phyloP scores from a whole-genome alignment of 2,329 filamentous ascomycete species.

The Leptographium flavum region DNA sequence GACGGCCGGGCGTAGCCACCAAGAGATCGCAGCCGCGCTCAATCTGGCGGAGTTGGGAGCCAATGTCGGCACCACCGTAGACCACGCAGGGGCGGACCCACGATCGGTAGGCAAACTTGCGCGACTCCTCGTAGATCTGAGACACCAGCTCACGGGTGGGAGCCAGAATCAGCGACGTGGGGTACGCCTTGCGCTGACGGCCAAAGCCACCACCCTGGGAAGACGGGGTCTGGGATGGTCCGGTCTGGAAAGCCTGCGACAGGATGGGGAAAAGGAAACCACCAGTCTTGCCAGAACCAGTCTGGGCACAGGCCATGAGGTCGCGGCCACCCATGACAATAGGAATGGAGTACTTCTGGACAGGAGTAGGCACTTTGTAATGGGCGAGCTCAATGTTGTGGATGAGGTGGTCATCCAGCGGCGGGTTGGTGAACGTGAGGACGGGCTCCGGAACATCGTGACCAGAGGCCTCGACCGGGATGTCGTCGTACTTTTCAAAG shows the following conservation, averaged over 20 bases:
- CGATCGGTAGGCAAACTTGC: constrained; percentile 97
- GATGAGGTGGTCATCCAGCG: constrained; percentile 85
- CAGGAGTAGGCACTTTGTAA: constrained; percentile 91
- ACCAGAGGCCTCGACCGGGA: constrained; percentile 93
- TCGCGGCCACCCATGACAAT: constrained; percentile 98
- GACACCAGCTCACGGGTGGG: constrained; percentile 97
- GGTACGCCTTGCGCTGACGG: constrained; percentile 94
- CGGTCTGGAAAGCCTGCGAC: constrained; percentile 89
- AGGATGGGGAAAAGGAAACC: constrained; percentile 98
- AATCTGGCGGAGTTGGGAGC: constrained; percentile 93
- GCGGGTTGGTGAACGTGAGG: constrained; percentile 80
- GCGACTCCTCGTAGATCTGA: constrained; percentile 93
- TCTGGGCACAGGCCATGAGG: constrained; percentile 98
- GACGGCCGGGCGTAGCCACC: constrained; percentile 90
- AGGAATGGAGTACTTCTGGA: constrained; percentile 98
- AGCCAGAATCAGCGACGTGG: constrained; percentile 87
- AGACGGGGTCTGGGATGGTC: constrained; percentile 57
- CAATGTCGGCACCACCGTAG: constrained; percentile 97
- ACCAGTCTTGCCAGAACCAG: constrained; percentile 98
- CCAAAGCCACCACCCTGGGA: constrained; percentile 56
- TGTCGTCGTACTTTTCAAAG: constrained; percentile 99
- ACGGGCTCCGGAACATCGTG: constrained; percentile 87
- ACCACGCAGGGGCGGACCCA: constrained; percentile 98
- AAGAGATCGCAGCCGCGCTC: constrained; percentile 94
- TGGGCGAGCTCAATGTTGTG: constrained; percentile 85